A percentile compares a stretch with the other conserved stretches of the same genome.
Conservation (phyloP, 768 basidiomycete genomes). For the Kwoniella dejecticola region DNA sequence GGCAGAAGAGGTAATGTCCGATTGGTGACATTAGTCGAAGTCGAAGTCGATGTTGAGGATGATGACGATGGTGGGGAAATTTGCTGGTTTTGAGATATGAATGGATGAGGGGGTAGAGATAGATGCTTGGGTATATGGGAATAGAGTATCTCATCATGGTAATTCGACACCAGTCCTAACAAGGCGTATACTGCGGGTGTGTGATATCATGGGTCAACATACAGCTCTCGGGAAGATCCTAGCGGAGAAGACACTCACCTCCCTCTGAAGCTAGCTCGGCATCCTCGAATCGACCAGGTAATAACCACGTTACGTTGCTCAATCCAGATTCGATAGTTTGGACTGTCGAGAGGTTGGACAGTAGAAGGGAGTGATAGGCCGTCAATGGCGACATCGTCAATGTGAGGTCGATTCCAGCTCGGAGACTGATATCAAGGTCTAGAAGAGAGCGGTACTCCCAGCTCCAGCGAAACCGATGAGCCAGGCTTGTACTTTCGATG, state of each 20-base stretch:
- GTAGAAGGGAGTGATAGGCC: conserved; percentile 74
- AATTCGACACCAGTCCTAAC: conserved; percentile 84
- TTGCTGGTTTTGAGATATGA: conserved; percentile 65
- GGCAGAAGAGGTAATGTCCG: conserved; percentile 32
- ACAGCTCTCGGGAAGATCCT: no score
- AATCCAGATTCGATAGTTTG: conserved; percentile 84
- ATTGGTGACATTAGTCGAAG: not conserved
- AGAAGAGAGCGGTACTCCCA: no score
- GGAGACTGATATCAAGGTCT: no score
- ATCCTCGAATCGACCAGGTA: conserved; percentile 96
- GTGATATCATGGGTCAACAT: no score
- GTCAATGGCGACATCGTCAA: conserved; percentile 21
- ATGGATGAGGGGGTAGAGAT: conserved; percentile 49
- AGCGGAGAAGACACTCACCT: conserved; percentile 72
- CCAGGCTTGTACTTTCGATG: no score
- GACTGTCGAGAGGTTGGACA: conserved; percentile 82
- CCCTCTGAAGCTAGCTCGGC: conserved; percentile 93
- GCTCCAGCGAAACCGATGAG: no score
- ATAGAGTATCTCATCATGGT: conserved; percentile 89
- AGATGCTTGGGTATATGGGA: conserved; percentile 70
- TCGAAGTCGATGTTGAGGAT: not conserved
- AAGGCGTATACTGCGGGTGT: conserved; percentile 72
- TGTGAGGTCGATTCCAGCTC: not conserved
- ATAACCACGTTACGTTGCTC: conserved; percentile 88
- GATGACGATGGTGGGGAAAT: not conserved